Percentiles rank a stretch among this genome's conserved stretches.
Evolutionary conservation across 2,329 filamentous ascomycete species (phyloP).

Genomic region (Macrophomina phaseolina): DNA sequence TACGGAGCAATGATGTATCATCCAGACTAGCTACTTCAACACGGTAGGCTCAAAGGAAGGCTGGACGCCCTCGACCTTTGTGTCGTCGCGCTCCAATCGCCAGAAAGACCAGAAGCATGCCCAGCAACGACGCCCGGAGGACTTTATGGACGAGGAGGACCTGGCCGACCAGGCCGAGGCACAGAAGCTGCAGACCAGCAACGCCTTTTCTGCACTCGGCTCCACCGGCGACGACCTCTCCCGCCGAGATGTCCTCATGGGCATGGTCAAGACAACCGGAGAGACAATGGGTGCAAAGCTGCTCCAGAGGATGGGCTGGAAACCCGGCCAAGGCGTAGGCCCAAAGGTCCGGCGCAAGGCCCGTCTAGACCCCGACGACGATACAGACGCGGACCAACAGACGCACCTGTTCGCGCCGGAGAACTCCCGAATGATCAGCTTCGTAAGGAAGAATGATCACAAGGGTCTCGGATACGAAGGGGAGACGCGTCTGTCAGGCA

Average conservation of each 20-base stretch:
- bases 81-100: constrained; percentile 84
- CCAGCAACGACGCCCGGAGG: constrained; percentile 71
- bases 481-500: constrained; percentile 57
- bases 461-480: constrained; percentile 73
- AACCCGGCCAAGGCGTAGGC: constrained; percentile 89
- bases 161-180: constrained; percentile 83
- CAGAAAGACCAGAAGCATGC: constrained; percentile 67
- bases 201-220: constrained; percentile 78
- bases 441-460: constrained; percentile 69
- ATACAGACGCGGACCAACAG: constrained; percentile 47
- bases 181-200: constrained; percentile 72
- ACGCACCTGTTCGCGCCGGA: constrained; percentile 85
- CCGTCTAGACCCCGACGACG: constrained; percentile 63
- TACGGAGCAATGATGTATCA: constrained; percentile 1
- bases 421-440: constrained; percentile 71
- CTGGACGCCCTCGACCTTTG: constrained; percentile 91
- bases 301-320: constrained; percentile 93
- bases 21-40: constrained; percentile 74
- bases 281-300: constrained; percentile 89
- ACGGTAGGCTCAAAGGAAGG: constrained; percentile 98
- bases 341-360: constrained; percentile 81
- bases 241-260: constrained; percentile 65
- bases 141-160: constrained; percentile 99
- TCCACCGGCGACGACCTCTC: constrained; percentile 63
- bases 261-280: constrained; percentile 72